These are phyloP conservation scores for Aspergillus terreus DNA, from an alignment of 2,329 filamentous ascomycete species.

Conservation along the genomic window DNA sequence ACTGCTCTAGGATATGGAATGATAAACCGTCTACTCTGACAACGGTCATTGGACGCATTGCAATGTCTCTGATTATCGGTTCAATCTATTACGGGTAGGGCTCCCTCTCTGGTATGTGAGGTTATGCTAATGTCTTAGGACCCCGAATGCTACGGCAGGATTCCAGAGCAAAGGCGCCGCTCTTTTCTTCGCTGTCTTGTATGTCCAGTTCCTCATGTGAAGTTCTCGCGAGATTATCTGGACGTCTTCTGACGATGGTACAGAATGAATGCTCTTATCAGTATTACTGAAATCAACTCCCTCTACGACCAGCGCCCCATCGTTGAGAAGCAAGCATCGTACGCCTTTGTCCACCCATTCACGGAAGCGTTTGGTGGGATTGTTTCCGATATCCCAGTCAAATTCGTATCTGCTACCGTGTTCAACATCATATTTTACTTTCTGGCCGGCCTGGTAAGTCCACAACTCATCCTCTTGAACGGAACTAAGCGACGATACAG, in stretches of 20 bases:
- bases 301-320: constrained; percentile 88
- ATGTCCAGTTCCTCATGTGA: constrained; percentile 54
- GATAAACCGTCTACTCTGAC: constrained; percentile 73
- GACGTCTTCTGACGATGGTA: background rate
- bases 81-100: constrained; percentile 44
- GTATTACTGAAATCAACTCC: constrained; percentile 73
- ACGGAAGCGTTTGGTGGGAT: constrained; percentile 83
- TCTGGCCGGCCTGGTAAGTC: constrained; percentile 65
- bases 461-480: too few relatives aligned
- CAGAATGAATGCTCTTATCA: constrained; percentile 54
- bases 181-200: constrained; percentile 81
- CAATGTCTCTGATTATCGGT: constrained; percentile 73
- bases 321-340: constrained; percentile 84
- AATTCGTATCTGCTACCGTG: constrained; percentile 65
- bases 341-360: constrained; percentile 86
- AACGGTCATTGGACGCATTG: constrained; percentile 62
- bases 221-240: constrained; percentile 29
- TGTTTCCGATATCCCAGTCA: constrained; percentile 82
- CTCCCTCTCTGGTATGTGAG: background rate
- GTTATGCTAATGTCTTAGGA: constrained; percentile 60
- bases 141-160: constrained; percentile 58
- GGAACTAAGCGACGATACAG: constrained; percentile 19
- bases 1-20: constrained; percentile 56
- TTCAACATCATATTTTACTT: constrained; percentile 87
- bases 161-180: constrained; percentile 77